Evolutionary conservation across 768 basidiomycete species (phyloP).

Genomic region (Suillus brevipes): DNA sequence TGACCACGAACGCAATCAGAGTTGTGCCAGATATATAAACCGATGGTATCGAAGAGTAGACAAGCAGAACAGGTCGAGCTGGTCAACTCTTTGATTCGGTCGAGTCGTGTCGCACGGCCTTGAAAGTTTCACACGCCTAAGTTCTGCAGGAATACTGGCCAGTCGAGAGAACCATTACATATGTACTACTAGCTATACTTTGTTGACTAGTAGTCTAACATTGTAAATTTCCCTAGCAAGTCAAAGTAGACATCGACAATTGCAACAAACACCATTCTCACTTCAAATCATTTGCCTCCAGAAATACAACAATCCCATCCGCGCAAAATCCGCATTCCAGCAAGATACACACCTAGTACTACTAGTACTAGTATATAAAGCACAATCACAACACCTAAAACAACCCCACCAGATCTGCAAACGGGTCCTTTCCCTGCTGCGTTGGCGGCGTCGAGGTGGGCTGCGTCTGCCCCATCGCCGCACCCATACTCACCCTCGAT

Average conservation of each 20-base stretch:
- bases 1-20: not conserved
- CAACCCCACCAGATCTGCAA: slow-evolving; percentile 77
- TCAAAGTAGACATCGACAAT: not conserved
- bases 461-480: slow-evolving; percentile 22
- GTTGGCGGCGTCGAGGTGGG: slow-evolving; percentile 22
- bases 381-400: slow-evolving; percentile 44
- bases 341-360: not conserved
- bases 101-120: too few relatives aligned
- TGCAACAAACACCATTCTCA: not conserved
- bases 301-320: not conserved
- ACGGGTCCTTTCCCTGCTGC: slow-evolving; percentile 70
- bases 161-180: too few relatives aligned
- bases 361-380: not conserved
- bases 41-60: not conserved
- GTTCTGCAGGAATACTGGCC: too few relatives aligned
- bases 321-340: not conserved
- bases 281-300: not conserved
- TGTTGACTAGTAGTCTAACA: too few relatives aligned
- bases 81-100: not conserved
- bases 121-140: too few relatives aligned
- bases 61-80: not conserved
- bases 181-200: too few relatives aligned
- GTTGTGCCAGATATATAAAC: not conserved
- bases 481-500: slow-evolving; percentile 8
- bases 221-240: too few relatives aligned